Base-by-base conservation (phyloP, 768 basidiomycete species). In the Auriscalpium orientale region DNA sequence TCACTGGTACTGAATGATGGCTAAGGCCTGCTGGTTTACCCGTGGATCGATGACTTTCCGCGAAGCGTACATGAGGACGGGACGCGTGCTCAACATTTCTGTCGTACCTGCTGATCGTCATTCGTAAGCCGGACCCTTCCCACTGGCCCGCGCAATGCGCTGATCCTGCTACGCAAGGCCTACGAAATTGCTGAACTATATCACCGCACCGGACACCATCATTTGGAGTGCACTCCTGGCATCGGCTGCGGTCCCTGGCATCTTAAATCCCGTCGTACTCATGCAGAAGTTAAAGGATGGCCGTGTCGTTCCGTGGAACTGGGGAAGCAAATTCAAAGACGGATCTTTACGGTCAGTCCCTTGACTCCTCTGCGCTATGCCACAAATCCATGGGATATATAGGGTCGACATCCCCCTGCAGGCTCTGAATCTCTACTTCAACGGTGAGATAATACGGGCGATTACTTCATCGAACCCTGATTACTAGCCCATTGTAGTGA, bases 321-420 rank as follows among this genome's bases (percentile, higher is more conserved):
- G 92, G 85, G 95, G 94, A 22, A 91, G 89, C 59, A 80, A 87
- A 58, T 98, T 95, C 71, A 95, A 91, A 66, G 94, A 98, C 65
- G 94, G 94, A 3, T 93, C 91, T 28, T 70, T 97, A 37, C 80
- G 91, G 89, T 87, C 57, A 36, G 75, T 51, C 10, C 28, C 36
- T 43, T 40, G 51, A 36, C n/a, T 36, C 21, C 15, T 33, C 9
- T 21, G 18, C 34, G 16, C 28, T 34, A 8, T 11, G 5, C 22
- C 37, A 48, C 43, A 6, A 38, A 48, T 8, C 35, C 37, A 28
- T 60, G 22, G 36, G 15, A 7, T 54, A 21, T 47, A 1, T 49
- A 87, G 94, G 64, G 95, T 97, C 51, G 97, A 99, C 71, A 97
- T 99, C 60, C 95, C 95, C 2, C 76, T 94, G 20, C 93, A 95